Evolutionary conservation across 164 flowering plant species (phyloP).

Genomic region (Euptelea pleiosperma): DNA sequence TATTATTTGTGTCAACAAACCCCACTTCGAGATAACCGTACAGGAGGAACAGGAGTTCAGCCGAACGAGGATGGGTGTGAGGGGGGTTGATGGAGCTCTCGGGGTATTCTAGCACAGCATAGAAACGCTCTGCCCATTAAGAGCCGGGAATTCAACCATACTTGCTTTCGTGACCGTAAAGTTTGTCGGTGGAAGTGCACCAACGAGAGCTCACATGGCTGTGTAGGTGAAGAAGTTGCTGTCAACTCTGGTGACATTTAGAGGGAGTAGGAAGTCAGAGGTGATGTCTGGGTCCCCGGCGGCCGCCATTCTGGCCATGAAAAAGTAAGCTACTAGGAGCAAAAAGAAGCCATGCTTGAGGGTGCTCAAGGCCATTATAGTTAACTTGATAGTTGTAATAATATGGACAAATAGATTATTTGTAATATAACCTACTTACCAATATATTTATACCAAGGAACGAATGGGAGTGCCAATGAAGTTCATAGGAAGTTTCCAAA

Average conservation of each 20-base stretch:
- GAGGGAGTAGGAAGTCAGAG: constrained; percentile 16
- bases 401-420: too few relatives aligned
- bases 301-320: not conserved
- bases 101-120: constrained; percentile 22
- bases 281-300: constrained; percentile 22
- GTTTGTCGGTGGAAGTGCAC: not conserved
- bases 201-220: constrained; percentile 9
- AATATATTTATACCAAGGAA: not conserved
- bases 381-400: not conserved
- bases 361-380: constrained; percentile 10
- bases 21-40: constrained; percentile 24
- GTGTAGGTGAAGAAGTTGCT: constrained; percentile 24
- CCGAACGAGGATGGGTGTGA: constrained; percentile 23
- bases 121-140: constrained; percentile 28
- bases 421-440: too few relatives aligned
- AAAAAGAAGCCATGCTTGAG: not conserved
- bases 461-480: not conserved
- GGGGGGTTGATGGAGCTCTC: constrained; percentile 19
- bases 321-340: constrained; percentile 2
- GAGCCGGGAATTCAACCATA: constrained; percentile 22
- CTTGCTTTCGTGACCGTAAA: constrained; percentile 24
- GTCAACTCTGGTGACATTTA: not conserved
- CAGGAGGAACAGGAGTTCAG: constrained; percentile 20
- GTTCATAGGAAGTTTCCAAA: too few relatives aligned
- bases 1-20: constrained; percentile 21